These are phyloP conservation scores for Draba incana DNA, from an alignment of 345 rosid species.

Conservation along the genomic window DNA sequence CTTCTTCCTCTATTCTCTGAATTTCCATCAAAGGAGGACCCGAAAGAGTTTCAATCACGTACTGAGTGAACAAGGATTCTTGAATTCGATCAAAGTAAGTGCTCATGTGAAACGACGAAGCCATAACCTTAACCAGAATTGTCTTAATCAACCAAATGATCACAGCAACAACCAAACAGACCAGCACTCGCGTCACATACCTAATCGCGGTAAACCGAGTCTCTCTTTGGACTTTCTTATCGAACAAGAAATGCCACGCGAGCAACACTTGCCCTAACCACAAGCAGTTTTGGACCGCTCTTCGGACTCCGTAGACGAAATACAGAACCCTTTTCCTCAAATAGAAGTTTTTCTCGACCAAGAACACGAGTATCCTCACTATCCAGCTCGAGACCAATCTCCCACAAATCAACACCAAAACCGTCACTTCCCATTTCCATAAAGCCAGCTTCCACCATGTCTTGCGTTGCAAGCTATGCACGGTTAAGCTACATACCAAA, in stretches of 20 bases:
- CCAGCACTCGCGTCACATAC: constrained; percentile 54
- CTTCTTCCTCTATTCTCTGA: constrained; percentile 53
- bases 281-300: constrained; percentile 59
- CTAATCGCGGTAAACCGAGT: constrained; percentile 37
- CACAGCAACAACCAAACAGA: constrained; percentile 59
- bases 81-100: constrained; percentile 76
- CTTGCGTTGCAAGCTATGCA: constrained; percentile 43
- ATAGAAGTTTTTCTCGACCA: constrained; percentile 63
- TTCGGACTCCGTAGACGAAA: constrained; percentile 70
- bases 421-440: constrained; percentile 78
- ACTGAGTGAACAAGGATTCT: constrained; percentile 66
- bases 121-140: constrained; percentile 63
- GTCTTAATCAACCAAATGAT: constrained; percentile 69
- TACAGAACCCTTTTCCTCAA: constrained; percentile 67
- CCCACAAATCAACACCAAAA: constrained; percentile 68
- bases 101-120: constrained; percentile 72
- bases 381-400: constrained; percentile 76
- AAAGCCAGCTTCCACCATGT: constrained; percentile 49
- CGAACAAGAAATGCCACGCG: constrained; percentile 69
- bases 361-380: constrained; percentile 58
- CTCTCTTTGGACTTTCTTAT: constrained; percentile 52
- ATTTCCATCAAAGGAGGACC: constrained; percentile 68
- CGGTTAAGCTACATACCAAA: constrained; percentile 51
- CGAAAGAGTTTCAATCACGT: constrained; percentile 60
- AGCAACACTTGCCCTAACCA: constrained; percentile 73